These are phyloP conservation scores for Pseudocercospora pini-densiflorae DNA, from an alignment of 2,329 filamentous ascomycete species.

Conservation along the genomic window DNA sequence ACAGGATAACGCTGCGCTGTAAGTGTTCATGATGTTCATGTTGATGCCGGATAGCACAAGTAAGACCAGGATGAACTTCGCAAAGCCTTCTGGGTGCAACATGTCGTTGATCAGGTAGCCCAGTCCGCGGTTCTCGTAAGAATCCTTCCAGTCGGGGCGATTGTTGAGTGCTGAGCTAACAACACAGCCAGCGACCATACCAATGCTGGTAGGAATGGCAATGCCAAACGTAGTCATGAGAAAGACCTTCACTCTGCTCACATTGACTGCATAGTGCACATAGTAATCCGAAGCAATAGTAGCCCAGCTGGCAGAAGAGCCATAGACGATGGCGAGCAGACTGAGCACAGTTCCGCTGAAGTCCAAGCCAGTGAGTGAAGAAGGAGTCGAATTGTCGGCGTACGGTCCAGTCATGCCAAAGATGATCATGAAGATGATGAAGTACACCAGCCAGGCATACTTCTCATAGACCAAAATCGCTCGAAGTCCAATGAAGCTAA, in stretches of 20 bases:
- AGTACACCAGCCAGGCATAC: constrained; percentile 55
- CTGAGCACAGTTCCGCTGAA: constrained; percentile 36
- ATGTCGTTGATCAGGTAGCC: constrained; percentile 54
- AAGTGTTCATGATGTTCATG: constrained; percentile 47
- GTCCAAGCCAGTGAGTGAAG: constrained; percentile 35
- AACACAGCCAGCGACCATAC: constrained; percentile 50
- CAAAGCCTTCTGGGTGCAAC: constrained; percentile 53
- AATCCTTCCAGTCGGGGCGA: constrained; percentile 47
- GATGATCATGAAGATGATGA: constrained; percentile 54
- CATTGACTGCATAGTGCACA: constrained; percentile 47
- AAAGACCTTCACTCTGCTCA: constrained; percentile 47
- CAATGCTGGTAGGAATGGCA: constrained; percentile 48
- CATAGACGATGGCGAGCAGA: constrained; percentile 44
- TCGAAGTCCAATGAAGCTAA: constrained; percentile 48
- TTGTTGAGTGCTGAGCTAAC: constrained; percentile 42
- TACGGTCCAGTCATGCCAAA: constrained; percentile 53
- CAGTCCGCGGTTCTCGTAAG: constrained; percentile 50
- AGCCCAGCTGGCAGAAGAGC: constrained; percentile 46
- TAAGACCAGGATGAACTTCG: constrained; percentile 53
- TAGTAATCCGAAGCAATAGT: constrained; percentile 51
- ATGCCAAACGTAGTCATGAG: constrained; percentile 49
- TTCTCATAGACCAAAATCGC: constrained; percentile 54
- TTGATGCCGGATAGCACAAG: constrained; percentile 45
- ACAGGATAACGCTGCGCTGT: constrained; percentile 51
- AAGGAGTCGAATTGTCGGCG: constrained; percentile 44